These are phyloP conservation scores for Elongisporangium anandrum DNA, from an alignment of 352 stramenopile species.

Conservation along the genomic window DNA sequence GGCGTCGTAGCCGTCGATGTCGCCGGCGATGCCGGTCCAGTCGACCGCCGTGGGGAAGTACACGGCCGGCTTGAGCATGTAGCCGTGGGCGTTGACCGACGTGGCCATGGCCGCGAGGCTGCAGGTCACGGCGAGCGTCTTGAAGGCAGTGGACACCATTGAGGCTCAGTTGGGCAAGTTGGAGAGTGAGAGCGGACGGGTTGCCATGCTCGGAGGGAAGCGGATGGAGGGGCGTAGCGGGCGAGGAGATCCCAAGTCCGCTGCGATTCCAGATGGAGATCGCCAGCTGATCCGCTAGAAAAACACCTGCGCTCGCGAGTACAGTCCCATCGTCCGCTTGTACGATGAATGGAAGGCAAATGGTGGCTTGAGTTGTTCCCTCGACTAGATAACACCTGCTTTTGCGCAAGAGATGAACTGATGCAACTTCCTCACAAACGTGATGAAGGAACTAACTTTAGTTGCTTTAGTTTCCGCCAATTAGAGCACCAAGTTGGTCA, in stretches of 20 bases:
- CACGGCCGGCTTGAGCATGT: conserved; percentile 11
- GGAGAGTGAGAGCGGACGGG: not conserved
- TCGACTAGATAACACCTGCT: not conserved
- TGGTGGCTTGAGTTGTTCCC: not conserved
- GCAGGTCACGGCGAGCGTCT: not conserved
- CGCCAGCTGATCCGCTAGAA: not conserved
- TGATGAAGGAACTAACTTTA: not conserved
- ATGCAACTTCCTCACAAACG: not conserved
- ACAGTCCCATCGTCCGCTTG: not conserved
- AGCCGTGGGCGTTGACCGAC: conserved; percentile 17
- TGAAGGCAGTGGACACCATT: not conserved
- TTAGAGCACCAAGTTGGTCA: not conserved
- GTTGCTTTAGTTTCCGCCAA: not conserved
- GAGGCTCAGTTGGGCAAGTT: not conserved
- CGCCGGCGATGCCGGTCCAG: not conserved
- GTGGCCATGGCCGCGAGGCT: not conserved
- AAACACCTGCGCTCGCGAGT: not conserved
- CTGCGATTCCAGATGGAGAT: not conserved
- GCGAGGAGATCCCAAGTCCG: not conserved
- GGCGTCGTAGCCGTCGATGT: conserved; percentile 30
- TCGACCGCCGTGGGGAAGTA: not conserved
- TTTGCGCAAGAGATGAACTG: not conserved
- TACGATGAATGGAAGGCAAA: not conserved
- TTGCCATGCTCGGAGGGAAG: too few species aligned
- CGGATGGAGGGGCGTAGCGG: not conserved